Percentiles rank a stretch among this genome's conserved stretches.
Evolutionary conservation across 257 asterid genomes (phyloP).

Genomic region (Nicotiana tabacum): DNA sequence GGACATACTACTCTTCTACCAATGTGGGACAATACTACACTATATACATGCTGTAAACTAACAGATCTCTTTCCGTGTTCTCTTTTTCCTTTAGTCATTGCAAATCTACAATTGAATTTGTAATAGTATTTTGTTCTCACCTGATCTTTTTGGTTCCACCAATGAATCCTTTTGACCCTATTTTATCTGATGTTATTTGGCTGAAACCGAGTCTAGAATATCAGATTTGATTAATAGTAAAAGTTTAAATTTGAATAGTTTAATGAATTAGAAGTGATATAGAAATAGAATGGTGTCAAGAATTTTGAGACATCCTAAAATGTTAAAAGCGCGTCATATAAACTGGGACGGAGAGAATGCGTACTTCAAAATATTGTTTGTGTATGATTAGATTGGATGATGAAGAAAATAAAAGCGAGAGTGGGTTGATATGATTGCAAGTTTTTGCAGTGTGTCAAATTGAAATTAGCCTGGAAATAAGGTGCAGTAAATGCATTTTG

Average conservation of each 20-base stretch:
- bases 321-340: too few species aligned
- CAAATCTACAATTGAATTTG: background rate
- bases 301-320: background rate
- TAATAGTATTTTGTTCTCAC: conserved; percentile 5
- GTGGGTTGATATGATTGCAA: background rate
- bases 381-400: background rate
- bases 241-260: background rate
- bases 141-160: conserved; percentile 36
- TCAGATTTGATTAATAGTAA: background rate
- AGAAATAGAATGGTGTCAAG: background rate
- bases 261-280: background rate
- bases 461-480: background rate
- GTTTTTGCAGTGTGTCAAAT: background rate
- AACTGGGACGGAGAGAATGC: background rate
- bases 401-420: too few species aligned
- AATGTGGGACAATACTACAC: too few species aligned
- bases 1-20: too few species aligned
- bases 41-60: too few species aligned
- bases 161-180: conserved; percentile 17
- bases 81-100: background rate
- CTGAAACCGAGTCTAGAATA: background rate
- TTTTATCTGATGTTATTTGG: background rate
- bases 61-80: background rate
- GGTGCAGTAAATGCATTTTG: background rate
- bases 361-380: background rate